Evolutionary conservation across 2,329 filamentous ascomycete genomes (phyloP), one percentile per base, ranked within the genome.

Genomic region (Blumeriella jaapii): DNA sequence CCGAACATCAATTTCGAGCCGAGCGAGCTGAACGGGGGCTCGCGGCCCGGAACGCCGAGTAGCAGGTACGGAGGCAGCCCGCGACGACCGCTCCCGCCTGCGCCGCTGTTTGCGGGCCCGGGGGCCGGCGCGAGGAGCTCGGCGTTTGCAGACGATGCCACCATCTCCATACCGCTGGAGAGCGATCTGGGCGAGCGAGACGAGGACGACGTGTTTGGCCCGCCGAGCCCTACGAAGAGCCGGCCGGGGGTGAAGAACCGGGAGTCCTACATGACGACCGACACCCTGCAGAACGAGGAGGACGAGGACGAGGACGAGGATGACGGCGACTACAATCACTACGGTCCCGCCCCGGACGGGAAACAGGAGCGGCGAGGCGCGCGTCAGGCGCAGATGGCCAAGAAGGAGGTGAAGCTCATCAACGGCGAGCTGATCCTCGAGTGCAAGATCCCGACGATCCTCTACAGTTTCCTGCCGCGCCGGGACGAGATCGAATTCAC

Each of bases 361-460:
- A 82, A 83, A 38, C 91, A 98, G 56, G 78, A 84, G 54, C 76
- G 91, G 37, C 74, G 91, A 52, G 91, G 91, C 38, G 84, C 89
- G 17, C 76, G 89, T 46, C 73, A 81, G 18, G 84, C 85, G 3
- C 84, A 94, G 52, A 89, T 89, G 74, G 75, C 81, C 8, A 91
- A 79, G 60, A 94, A 93, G 55, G 89, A 96, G 59, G 91, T 98
- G 36, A 79, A 85, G 52, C 72, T 98, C 28, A 93, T 96, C 69
- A 96, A 98, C 55, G 91, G 91, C 54, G 89, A 98, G 61, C 77
- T 98, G 34, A 89, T 98, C 39, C 69, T 98, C 29, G 91, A 98
- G 63, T 96, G 91, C 69, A 98, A 98, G 63, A 98, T 98, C 48
- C 91, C 93, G 0, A 98, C 91, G 1, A 98, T 96, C 49, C 68